Evolutionary conservation across 2,329 filamentous ascomycete genomes (phyloP), one percentile per base, ranked within the genome.

Genomic region (Cladobotryum protrusum): DNA sequence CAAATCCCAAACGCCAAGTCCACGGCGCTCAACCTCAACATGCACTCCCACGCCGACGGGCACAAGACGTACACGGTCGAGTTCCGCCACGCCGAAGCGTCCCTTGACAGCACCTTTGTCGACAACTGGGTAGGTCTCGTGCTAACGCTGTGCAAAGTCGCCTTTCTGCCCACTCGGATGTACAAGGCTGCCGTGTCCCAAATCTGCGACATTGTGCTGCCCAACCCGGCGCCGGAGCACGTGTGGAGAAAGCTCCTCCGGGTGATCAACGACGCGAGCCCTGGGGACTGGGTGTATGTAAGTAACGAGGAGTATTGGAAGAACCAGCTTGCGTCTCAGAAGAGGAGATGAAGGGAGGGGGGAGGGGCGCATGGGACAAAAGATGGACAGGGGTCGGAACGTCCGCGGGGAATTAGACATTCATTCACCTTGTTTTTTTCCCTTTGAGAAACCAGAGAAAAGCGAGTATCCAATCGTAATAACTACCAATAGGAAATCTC

Each of bases 21-120:
- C 32, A 52, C 50, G 5, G 45, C 50, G 18, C 17, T 52, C 13
- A 24, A 13, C 6, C 14, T 52, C 32, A 47, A 24, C 3, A 33
- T 40, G 14, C 50, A 49, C 20, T 32, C 13, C 11, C 36, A 50
- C 34, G 42, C 49, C 12, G 42, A 50, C 35, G 50, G 48, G 24
- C 24, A 18, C 5, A 13, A 11, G 24, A 43, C 46, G n/a, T 18
- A 44, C n/a, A 51, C 51, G 18, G 5, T 58, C 20, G 55, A 57
- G 43, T 58, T 58, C 33, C 52, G 56, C 11, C 52, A 57, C 43
- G 53, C 55, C 15, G 50, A 56, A 43, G 48, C 52, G 15, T 46
- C 50, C 5, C 55, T 57, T 33, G 48, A 36, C 35, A 15, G 24
- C 11, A 18, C 6, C 6, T 54, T 56, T 42, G 52, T 54, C 7